These are phyloP conservation scores for Solanum piurae DNA, from an alignment of 257 asterid genomes.

Conservation along the genomic window DNA sequence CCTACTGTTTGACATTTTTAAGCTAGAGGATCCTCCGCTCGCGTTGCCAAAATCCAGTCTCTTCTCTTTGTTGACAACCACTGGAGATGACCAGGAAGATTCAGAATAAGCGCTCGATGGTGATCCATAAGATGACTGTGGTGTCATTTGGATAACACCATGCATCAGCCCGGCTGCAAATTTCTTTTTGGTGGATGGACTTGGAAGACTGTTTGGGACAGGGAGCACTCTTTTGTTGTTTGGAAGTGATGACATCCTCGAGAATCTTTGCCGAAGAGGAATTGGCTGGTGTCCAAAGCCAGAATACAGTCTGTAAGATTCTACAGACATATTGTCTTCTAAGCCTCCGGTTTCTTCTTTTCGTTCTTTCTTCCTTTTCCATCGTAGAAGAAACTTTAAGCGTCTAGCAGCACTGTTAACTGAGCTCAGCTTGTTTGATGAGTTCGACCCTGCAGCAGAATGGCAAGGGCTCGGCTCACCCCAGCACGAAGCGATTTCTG, in stretches of 20 bases:
- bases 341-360: background rate
- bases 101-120: conserved; percentile 47
- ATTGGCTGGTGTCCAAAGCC: conserved; percentile 25
- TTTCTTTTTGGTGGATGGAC: conserved; percentile 54
- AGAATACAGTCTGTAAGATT: conserved; percentile 15
- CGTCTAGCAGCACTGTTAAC: conserved; percentile 29
- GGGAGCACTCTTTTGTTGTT: conserved; percentile 41
- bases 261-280: conserved; percentile 58
- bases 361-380: conserved; percentile 25
- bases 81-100: conserved; percentile 50
- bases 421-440: conserved; percentile 25
- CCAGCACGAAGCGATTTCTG: conserved; percentile 28
- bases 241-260: conserved; percentile 31
- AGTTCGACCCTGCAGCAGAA: conserved; percentile 10
- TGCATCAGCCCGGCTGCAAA: conserved; percentile 44
- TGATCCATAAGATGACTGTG: conserved; percentile 31
- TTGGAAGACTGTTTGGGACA: conserved; percentile 21
- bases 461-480: conserved; percentile 36
- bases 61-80: conserved; percentile 16
- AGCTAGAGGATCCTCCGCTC: conserved; percentile 10
- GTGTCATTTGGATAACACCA: conserved; percentile 45
- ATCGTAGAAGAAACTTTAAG: conserved; percentile 40
- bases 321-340: conserved; percentile 29
- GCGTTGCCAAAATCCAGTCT: background rate
- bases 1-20: conserved; percentile 14